Base-by-base conservation (phyloP, 1,284 basidiomycete species). In the Albatrellus sp. region DNA sequence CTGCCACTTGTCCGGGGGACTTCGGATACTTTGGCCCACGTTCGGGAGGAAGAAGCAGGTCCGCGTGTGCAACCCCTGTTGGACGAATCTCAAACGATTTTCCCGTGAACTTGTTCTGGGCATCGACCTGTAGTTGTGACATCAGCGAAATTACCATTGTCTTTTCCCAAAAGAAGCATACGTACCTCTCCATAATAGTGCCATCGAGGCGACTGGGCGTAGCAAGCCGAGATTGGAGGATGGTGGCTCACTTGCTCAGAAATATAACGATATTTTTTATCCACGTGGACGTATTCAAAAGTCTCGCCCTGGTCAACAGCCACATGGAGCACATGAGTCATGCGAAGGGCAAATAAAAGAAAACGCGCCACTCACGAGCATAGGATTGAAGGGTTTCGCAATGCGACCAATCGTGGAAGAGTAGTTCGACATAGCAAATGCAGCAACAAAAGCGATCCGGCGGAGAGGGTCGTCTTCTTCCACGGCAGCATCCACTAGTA, bases 341-440 rank as follows among this genome's bases (percentile, higher is more conserved):
- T 6, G 20, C n/a, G 28, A 4, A 28, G 28, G 16, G 40, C 34
- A n/a, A 31, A 20, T 14, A 34, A 13, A 14, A n/a, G 30, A n/a
- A 40, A 12, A 19, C 12, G 33, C 31, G 35, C 13, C 0, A 68
- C 77, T 46, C 49, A 86, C 84, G 45, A 90, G 75, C 83, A 90
- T 89, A 3, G 88, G 88, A 58, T 94, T 93, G 65, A 93, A 93
- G 0, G 90, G 91, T 62, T 94, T 93, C n/a, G 90, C 90, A 48
- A 96, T 92, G 33, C 91, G 76, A 3, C 90, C 89, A 52, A 96
- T 90, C 0, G 94, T 98, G 24, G 89, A 92, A 10, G 89, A 91
- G 65, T 98, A 98, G 66, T 98, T 98, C 35, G 87, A 90, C 90
- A 96, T 96, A 2, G 92, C 94, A 62, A 98, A 98, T 0, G 91